Conservation (phyloP, 495 filamentous ascomycete genomes). For the Xylaria curta region DNA sequence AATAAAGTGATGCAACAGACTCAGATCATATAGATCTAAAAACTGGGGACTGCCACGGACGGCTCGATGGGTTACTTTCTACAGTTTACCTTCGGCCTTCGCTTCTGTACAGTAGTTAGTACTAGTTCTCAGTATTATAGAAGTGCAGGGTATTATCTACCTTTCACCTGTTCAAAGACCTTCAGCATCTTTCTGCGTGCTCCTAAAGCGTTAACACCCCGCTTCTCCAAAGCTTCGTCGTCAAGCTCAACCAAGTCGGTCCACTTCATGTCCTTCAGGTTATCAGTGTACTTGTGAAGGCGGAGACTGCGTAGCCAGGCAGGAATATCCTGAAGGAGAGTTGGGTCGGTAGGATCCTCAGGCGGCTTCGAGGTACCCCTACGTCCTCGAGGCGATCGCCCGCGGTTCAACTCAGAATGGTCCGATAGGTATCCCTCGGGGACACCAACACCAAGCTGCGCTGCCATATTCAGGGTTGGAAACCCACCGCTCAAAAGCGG, state of each 20-base stretch:
- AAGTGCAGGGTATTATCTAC: slow-evolving; percentile 39
- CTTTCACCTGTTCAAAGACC: slow-evolving; percentile 96
- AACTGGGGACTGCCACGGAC: not conserved
- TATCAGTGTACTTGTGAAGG: slow-evolving; percentile 98
- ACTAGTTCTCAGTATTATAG: not conserved
- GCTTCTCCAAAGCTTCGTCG: slow-evolving; percentile 90
- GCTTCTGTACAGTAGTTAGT: slow-evolving; percentile 51
- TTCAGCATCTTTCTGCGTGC: slow-evolving; percentile 98
- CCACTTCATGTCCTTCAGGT: slow-evolving; percentile 97
- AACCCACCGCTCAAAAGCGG: slow-evolving; percentile 78
- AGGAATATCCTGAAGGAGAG: slow-evolving; percentile 92
- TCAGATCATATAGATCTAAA: not conserved
- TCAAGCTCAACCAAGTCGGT: slow-evolving; percentile 90
- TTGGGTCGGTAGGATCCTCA: slow-evolving; percentile 93
- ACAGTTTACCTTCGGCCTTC: slow-evolving; percentile 71
- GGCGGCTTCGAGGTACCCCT: slow-evolving; percentile 96
- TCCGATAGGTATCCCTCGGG: slow-evolving; percentile 93
- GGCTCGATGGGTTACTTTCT: slow-evolving; percentile 7
- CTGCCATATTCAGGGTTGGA: slow-evolving; percentile 71
- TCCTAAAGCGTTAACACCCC: slow-evolving; percentile 93
- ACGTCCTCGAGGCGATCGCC: slow-evolving; percentile 89
- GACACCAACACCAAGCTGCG: slow-evolving; percentile 72
- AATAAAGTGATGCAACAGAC: not conserved
- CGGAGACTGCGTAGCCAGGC: slow-evolving; percentile 93
- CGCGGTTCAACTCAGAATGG: slow-evolving; percentile 86